Base-by-base conservation (phyloP, 139 green algal species). In the Zygnema circumcarinatum region DNA sequence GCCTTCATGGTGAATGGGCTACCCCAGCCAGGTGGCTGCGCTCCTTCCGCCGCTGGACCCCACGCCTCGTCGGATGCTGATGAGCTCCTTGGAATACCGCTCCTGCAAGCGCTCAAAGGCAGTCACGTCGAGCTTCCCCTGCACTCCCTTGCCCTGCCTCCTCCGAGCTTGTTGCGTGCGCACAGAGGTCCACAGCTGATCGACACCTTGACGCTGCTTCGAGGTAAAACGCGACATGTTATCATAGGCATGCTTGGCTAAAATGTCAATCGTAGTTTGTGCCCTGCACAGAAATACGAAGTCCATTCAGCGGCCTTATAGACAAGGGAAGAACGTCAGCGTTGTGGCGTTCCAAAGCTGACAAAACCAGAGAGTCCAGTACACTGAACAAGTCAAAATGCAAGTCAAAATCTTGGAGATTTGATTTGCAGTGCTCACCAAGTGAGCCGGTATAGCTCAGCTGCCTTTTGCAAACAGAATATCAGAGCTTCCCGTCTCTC, bases 241-340 rank as follows among this genome's bases (percentile, higher is more conserved):
- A 31, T 87, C 81, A 31, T 82, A 38, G 0, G 81, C 81, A 74
- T 87, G 81, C 29, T 83, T 53, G 0, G 29, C 38, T 7, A 87
- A 33, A 31, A 87, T 87, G 81, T 87, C 81, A 31, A 87, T 87
- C 22, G 81, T 56, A 0, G 81, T 87, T 52, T 87, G 81, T 0
- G 81, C 81, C 81, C 81, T 87, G 81, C 1, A 38, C 0, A 32
- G 25, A 52, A 25, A 36, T n/a, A n/a, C n/a, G n/a, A n/a, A 29
- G 56, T 29, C 56, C 56, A 29, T 35, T 72, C 56, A 72, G 29
- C 29, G n/a, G n/a, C 29, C 29, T 29, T 29, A 29, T 29, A 72
- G 29, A 29, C 29, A 29, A 72, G 56, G 29, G 29, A 72, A 72
- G 29, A 72, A 72, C 56, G 29, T 29, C 29, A 29, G 56, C 56